Conservation (phyloP, 1,139 yeast species). For the Scheffersomyces illinoinensis region DNA sequence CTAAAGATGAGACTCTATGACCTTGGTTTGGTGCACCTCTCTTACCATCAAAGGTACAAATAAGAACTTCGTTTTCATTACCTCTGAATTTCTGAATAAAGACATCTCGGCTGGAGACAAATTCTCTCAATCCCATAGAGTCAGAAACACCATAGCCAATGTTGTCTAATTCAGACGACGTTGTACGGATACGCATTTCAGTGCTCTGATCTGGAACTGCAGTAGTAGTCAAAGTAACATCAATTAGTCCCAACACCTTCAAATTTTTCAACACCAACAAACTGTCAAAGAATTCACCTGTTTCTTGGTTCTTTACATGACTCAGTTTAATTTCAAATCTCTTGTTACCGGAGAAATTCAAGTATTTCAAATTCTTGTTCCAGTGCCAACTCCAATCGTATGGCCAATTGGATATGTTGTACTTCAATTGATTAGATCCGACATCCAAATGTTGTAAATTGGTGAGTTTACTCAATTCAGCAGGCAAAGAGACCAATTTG, state of each 20-base stretch:
- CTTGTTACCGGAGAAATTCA: conserved; percentile 91
- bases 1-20: conserved; percentile 68
- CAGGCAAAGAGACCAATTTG: conserved; percentile 83
- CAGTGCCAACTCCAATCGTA: conserved; percentile 98
- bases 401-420: conserved; percentile 91
- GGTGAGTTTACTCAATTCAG: conserved; percentile 74
- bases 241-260: conserved; percentile 84
- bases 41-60: conserved; percentile 88
- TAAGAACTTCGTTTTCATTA: conserved; percentile 64
- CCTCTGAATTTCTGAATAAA: conserved; percentile 89
- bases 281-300: conserved; percentile 65
- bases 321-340: conserved; percentile 81
- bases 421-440: conserved; percentile 86
- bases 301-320: conserved; percentile 48
- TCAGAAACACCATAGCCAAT: conserved; percentile 93
- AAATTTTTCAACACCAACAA: conserved; percentile 72
- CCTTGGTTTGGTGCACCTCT: conserved; percentile 58
- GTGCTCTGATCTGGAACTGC: conserved; percentile 86
- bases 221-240: conserved; percentile 84
- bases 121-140: conserved; percentile 67
- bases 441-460: conserved; percentile 78
- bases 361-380: conserved; percentile 71
- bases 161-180: conserved; percentile 78
- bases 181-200: conserved; percentile 85
- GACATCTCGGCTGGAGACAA: conserved; percentile 76